Conservation (phyloP, 495 filamentous ascomycete species). For the Aspergillus kassunensis region DNA sequence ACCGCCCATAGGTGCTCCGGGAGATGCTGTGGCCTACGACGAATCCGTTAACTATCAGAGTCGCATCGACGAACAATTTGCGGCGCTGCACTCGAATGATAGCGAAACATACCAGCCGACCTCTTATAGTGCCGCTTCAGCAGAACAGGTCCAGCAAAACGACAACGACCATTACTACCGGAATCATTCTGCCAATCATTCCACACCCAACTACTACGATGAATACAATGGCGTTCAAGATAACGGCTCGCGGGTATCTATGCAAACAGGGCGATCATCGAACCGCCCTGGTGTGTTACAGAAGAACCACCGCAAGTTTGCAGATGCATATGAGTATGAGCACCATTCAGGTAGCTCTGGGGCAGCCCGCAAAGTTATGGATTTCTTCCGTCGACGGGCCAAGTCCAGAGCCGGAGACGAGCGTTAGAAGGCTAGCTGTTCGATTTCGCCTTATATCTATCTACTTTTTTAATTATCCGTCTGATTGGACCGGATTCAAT, state of each 20-base stretch:
- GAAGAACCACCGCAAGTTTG: slow-evolving; percentile 81
- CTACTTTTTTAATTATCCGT: slow-evolving; percentile 4
- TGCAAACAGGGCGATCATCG: slow-evolving; percentile 40
- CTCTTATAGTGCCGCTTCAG: slow-evolving; percentile 28
- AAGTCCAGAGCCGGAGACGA: slow-evolving; percentile 66
- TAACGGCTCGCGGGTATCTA: slow-evolving; percentile 37
- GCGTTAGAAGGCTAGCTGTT: slow-evolving; percentile 24
- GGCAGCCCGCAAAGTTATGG: slow-evolving; percentile 90
- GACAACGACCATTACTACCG: slow-evolving; percentile 36
- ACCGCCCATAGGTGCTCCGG: slow-evolving; percentile 28
- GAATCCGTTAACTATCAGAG: slow-evolving; percentile 39
- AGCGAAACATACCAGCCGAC: slow-evolving; percentile 29
- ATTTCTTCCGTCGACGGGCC: slow-evolving; percentile 88
- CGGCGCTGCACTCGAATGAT: slow-evolving; percentile 34
- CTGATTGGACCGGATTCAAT: slow-evolving; percentile 2
- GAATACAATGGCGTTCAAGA: slow-evolving; percentile 40
- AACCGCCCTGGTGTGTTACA: slow-evolving; percentile 59
- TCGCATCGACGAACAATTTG: slow-evolving; percentile 46
- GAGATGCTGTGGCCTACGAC: slow-evolving; percentile 24
- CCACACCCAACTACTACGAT: slow-evolving; percentile 45
- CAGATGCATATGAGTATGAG: slow-evolving; percentile 82
- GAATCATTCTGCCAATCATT: slow-evolving; percentile 35
- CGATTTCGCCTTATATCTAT: slow-evolving; percentile 4
- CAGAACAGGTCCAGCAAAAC: slow-evolving; percentile 34
- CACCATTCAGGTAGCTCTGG: slow-evolving; percentile 78